phyloP scores from a whole-genome alignment of 495 filamentous ascomycete genomes.

The Penicillium atrosanguineum region DNA sequence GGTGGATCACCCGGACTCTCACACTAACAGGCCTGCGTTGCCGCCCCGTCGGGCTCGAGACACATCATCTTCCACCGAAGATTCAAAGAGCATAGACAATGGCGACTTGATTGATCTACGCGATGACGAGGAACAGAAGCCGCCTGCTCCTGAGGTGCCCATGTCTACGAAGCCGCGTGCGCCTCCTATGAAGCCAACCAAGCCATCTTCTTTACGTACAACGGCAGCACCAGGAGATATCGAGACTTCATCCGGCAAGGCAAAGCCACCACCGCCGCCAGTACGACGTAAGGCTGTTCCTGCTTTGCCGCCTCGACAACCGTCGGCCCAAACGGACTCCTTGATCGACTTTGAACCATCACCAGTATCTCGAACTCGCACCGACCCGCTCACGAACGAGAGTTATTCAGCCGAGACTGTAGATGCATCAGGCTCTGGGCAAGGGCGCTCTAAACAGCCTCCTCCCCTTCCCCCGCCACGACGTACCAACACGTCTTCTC shows the following conservation, averaged over 20 bases:
- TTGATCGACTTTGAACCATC: slow-evolving; percentile 18
- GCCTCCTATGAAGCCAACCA: slow-evolving; percentile 62
- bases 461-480: slow-evolving; percentile 39
- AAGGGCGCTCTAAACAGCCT: slow-evolving; percentile 19
- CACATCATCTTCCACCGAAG: slow-evolving; percentile 14
- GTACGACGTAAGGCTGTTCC: slow-evolving; percentile 45
- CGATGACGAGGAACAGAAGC: slow-evolving; percentile 46
- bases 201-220: slow-evolving; percentile 63
- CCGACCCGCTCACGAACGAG: slow-evolving; percentile 9
- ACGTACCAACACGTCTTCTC: slow-evolving; percentile 31
- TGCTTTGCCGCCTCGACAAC: slow-evolving; percentile 42
- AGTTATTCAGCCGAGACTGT: neutral
- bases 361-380: slow-evolving; percentile 12
- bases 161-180: slow-evolving; percentile 22
- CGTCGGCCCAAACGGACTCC: slow-evolving; percentile 21
- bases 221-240: neutral
- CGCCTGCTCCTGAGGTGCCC: slow-evolving; percentile 6
- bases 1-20: slow-evolving; percentile 26
- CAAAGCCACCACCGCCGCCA: slow-evolving; percentile 6
- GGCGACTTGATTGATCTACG: slow-evolving; percentile 65
- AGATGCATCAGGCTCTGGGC: slow-evolving; percentile 1
- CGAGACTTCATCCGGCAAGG: neutral
- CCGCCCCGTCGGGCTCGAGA: slow-evolving; percentile 34
- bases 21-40: slow-evolving; percentile 30
- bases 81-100: slow-evolving; percentile 37